Evolutionary conservation across 2,329 filamentous ascomycete species (phyloP), one percentile per base, ranked within the genome.

Genomic region (Emmonsia crescens): DNA sequence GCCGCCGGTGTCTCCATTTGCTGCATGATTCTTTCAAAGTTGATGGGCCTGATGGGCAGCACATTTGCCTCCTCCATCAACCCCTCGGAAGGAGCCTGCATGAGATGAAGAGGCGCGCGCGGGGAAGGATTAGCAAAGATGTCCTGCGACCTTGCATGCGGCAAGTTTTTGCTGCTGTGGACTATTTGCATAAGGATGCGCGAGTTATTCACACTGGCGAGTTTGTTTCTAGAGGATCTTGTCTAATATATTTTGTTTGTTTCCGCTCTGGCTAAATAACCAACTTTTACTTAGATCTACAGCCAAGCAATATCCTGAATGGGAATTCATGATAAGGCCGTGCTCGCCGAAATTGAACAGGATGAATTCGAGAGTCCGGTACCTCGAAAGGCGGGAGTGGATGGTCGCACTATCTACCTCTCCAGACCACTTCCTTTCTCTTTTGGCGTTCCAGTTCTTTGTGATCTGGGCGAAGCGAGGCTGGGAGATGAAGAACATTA

Each of bases 301-400:
- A 72, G 58, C 66, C 67, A 5, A 68, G 66, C 38, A 75, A 75
- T 24, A 64, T 75, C 29, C 66, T 75, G 38, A 49, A 49, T 73
- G 0, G 64, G 60, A 0, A 70, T 73, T 40, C 62, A 68, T 24
- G 72, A 74, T 57, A 57, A 68, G 1, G 68, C 66, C 1, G 63
- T 75, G 21, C 59, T 76, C 5, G 59, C 59, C 3, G 56, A 66
- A 0, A 71, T 72, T 42, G 71, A 74, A 62, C 31, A 69, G 48
- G 65, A 63, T 1, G 71, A 74, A 63, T 49, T 69, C 5, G 61
- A 68, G 2, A 21, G 61, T 9, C 72, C 72, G 29, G 64, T 64
- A 19, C 66, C 68, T 5, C 55, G 70, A 16, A 76, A 76, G 54
- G 57, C 66, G n/a, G n/a, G n/a, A 8, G 59, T 68, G 29, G 63